A percentile compares a stretch with the other conserved stretches of the same genome.
Evolutionary conservation across 2,329 filamentous ascomycete genomes (phyloP).

Genomic region (Pyrenochaeta sp.): DNA sequence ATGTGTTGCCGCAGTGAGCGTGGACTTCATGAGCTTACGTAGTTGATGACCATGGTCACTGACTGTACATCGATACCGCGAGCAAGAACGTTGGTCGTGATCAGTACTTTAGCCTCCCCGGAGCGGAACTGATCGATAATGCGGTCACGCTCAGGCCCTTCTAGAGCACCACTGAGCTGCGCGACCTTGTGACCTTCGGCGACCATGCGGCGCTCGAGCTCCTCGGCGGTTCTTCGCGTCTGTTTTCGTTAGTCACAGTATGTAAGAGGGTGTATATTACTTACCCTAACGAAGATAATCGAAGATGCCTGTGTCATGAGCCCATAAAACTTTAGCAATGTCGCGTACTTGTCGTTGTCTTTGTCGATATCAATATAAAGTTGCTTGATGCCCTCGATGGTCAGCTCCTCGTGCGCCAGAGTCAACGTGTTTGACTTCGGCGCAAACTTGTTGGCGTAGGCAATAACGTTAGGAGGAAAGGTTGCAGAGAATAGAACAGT

Average conservation of each 20-base stretch:
- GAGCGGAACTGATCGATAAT: conserved; percentile 87
- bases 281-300: conserved; percentile 94
- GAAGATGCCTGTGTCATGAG: conserved; percentile 96
- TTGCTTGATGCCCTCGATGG: conserved; percentile 96
- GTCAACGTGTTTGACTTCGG: conserved; percentile 87
- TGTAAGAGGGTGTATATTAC: conserved; percentile 26
- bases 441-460: conserved; percentile 84
- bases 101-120: conserved; percentile 91
- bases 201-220: conserved; percentile 87
- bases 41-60: conserved; percentile 99
- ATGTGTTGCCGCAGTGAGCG: not conserved
- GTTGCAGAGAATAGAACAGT: conserved; percentile 96
- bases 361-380: conserved; percentile 93
- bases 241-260: conserved; percentile 46
- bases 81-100: conserved; percentile 95
- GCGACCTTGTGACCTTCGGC: conserved; percentile 91
- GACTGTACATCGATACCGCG: conserved; percentile 92
- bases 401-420: conserved; percentile 88
- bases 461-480: conserved; percentile 84
- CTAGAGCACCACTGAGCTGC: conserved; percentile 86
- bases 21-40: conserved; percentile 60
- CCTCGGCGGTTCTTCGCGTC: conserved; percentile 84
- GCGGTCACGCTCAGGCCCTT: conserved; percentile 81
- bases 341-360: conserved; percentile 84
- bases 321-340: conserved; percentile 91